These are phyloP conservation scores for Neonectria sp. DNA, from an alignment of 2,329 filamentous ascomycete genomes.

Conservation along the genomic window DNA sequence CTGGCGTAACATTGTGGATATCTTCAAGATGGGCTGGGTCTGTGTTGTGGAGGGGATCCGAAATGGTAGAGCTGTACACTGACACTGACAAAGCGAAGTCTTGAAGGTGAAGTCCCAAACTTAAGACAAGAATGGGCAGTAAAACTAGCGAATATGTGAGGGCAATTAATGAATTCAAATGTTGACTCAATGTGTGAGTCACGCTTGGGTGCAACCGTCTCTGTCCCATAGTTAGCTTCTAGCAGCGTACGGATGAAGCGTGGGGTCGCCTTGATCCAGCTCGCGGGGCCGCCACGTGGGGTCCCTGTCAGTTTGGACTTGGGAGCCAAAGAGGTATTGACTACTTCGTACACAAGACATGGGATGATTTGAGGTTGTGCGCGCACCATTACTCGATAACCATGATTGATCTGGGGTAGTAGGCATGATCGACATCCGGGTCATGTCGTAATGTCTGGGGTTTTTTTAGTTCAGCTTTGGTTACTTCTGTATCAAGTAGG, in stretches of 20 bases:
- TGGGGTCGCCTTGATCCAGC: neutral
- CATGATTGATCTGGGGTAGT: neutral
- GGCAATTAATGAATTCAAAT: neutral
- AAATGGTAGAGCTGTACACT: neutral
- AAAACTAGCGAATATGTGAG: neutral
- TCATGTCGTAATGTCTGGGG: neutral
- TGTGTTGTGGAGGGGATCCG: neutral
- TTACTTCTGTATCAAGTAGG: neutral
- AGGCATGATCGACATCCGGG: neutral
- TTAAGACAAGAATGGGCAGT: neutral
- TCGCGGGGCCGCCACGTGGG: constrained; percentile 7
- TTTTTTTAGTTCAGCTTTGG: neutral
- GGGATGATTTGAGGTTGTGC: neutral
- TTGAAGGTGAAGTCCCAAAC: neutral
- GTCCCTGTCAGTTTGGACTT: constrained; percentile 3
- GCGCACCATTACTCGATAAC: neutral
- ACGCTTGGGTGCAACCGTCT: neutral
- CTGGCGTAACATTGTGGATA: constrained; percentile 46
- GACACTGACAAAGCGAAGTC: neutral
- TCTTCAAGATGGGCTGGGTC: neutral
- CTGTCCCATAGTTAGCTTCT: constrained; percentile 1
- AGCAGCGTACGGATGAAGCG: constrained; percentile 8
- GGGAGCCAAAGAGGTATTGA: neutral
- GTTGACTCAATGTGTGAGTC: constrained; percentile 10
- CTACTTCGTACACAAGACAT: neutral